A percentile compares a stretch with the other conserved stretches of the same genome.
Evolutionary conservation across 2,329 filamentous ascomycete species (phyloP).

Genomic region (Thelonectria discophora): DNA sequence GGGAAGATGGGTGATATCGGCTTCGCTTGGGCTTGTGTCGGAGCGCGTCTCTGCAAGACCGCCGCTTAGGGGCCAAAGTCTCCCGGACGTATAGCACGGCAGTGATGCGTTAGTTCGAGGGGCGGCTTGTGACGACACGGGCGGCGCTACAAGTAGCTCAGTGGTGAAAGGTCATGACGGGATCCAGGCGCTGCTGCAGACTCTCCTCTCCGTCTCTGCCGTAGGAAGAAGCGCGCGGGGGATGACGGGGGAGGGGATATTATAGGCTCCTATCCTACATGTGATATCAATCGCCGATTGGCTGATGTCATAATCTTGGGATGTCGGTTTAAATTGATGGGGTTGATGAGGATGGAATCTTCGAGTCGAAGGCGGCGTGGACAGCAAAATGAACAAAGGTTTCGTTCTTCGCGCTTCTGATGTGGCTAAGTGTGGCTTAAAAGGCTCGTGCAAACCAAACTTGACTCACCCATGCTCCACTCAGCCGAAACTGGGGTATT

Average conservation of each 20-base stretch:
- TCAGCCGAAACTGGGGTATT: no score
- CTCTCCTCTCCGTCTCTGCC: neutral
- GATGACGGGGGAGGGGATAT: neutral
- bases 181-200: neutral
- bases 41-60: neutral
- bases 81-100: slow-evolving; percentile 4
- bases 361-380: neutral
- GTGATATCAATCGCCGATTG: slow-evolving; percentile 1
- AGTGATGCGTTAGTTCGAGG: slow-evolving; percentile 18
- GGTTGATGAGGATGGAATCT: slow-evolving; percentile 3
- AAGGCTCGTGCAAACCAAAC: neutral
- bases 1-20: slow-evolving; percentile 1
- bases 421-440: slow-evolving; percentile 9
- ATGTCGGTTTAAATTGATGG: neutral
- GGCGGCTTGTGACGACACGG: slow-evolving; percentile 26
- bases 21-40: neutral
- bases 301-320: slow-evolving; percentile 2
- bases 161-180: slow-evolving; percentile 27
- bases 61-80: neutral
- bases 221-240: no score
- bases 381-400: neutral
- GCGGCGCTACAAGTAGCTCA: slow-evolving; percentile 32
- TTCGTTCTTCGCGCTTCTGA: neutral
- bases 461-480: neutral
- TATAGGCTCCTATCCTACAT: neutral